A percentile compares a stretch with the other conserved stretches of the same genome.
Conservation (phyloP, 2,329 filamentous ascomycete species). For the Colletotrichum sp. region DNA sequence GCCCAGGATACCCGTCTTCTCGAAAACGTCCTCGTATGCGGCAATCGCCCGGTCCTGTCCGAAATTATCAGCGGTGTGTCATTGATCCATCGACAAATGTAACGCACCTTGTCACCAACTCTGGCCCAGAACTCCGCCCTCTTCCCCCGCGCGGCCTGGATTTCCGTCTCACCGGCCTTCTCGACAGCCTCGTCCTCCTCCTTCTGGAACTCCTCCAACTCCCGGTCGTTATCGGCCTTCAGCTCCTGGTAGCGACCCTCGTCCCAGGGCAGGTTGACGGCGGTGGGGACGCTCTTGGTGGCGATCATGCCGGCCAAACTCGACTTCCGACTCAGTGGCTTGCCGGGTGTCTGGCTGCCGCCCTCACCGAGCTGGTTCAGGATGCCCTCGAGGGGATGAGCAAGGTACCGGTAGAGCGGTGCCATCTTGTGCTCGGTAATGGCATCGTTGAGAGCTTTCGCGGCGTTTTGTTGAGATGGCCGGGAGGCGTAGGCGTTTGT, state of each 20-base stretch:
- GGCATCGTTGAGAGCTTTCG: conserved; percentile 80
- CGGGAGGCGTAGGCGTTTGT: conserved; percentile 78
- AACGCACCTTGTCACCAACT: conserved; percentile 88
- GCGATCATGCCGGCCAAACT: conserved; percentile 79
- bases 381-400: conserved; percentile 81
- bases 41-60: conserved; percentile 89
- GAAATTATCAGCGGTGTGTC: conserved; percentile 12
- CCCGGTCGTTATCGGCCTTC: conserved; percentile 77
- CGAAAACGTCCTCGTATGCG: conserved; percentile 90
- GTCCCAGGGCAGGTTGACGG: conserved; percentile 84
- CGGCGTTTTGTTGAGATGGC: conserved; percentile 70
- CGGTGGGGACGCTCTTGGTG: conserved; percentile 67
- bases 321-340: conserved; percentile 69
- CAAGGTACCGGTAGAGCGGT: conserved; percentile 83
- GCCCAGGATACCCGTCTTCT: conserved; percentile 96
- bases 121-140: conserved; percentile 95
- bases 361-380: conserved; percentile 78
- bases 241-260: conserved; percentile 83
- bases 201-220: conserved; percentile 79
- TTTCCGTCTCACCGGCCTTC: conserved; percentile 94
- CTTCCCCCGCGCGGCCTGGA: conserved; percentile 91
- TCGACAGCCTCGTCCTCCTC: conserved; percentile 94
- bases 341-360: conserved; percentile 51
- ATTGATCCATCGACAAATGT: neutral
- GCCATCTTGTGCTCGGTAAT: conserved; percentile 87